These are phyloP conservation scores for Rhodotorula sp. DNA, from an alignment of 1,284 basidiomycete genomes.

Conservation along the genomic window DNA sequence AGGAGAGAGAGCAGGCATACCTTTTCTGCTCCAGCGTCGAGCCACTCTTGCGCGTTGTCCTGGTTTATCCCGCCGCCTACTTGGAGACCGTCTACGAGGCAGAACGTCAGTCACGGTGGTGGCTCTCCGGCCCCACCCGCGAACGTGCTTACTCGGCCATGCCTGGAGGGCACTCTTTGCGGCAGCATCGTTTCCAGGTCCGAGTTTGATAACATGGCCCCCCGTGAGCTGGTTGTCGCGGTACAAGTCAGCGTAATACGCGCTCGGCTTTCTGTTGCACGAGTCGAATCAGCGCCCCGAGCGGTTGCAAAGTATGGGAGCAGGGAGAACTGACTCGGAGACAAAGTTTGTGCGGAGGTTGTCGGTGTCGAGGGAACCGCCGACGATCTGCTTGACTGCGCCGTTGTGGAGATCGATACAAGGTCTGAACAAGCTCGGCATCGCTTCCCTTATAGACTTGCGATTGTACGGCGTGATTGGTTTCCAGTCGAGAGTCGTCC, in stretches of 20 bases:
- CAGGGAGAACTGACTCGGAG: conserved; percentile 65
- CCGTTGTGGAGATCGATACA: conserved; percentile 97
- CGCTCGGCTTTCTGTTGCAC: conserved; percentile 69
- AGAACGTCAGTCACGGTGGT: neutral
- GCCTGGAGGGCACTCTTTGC: conserved; percentile 75
- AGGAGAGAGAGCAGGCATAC: conserved; percentile 52
- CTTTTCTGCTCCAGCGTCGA: conserved; percentile 87
- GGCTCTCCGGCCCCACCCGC: neutral
- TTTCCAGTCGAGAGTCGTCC: neutral
- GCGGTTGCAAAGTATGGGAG: no score
- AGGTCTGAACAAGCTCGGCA: conserved; percentile 66
- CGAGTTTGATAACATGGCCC: conserved; percentile 96
- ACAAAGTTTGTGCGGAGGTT: conserved; percentile 88
- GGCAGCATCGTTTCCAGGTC: conserved; percentile 78
- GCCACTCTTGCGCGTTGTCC: conserved; percentile 78
- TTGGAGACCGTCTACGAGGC: conserved; percentile 66
- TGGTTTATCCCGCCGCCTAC: conserved; percentile 89
- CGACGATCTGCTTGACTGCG: conserved; percentile 97
- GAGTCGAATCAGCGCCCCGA: neutral
- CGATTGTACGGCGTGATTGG: no score
- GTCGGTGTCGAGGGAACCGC: conserved; percentile 73
- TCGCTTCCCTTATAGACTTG: neutral
- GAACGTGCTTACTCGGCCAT: conserved; percentile 67
- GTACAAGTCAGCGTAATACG: conserved; percentile 80
- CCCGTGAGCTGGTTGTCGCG: conserved; percentile 66